Conservation (phyloP, 176 grass and related monocot species). For the Puccinellia tenuiflora region DNA sequence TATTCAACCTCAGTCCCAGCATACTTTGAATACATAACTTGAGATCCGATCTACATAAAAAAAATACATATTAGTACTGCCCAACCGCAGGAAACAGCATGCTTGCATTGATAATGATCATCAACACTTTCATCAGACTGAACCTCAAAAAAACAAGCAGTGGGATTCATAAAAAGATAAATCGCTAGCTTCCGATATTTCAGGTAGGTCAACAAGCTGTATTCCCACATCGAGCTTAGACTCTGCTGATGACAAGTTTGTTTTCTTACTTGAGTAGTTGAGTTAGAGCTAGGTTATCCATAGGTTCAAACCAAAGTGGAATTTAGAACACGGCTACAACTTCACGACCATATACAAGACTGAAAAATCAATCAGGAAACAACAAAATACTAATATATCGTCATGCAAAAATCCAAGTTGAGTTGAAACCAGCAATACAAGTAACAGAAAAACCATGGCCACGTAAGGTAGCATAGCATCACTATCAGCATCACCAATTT, state of each 20-base stretch:
- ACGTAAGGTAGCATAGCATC: too few species aligned
- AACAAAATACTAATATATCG: not conserved
- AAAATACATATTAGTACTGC: not conserved
- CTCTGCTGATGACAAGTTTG: not conserved
- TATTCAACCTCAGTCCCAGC: slow-evolving; percentile 82
- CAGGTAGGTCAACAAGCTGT: not conserved
- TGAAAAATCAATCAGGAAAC: not conserved
- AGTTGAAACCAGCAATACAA: not conserved
- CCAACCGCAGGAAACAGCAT: not conserved
- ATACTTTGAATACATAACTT: slow-evolving; percentile 82
- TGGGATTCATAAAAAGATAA: not conserved
- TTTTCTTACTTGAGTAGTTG: not conserved
- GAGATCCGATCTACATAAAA: slow-evolving; percentile 47
- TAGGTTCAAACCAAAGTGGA: not conserved
- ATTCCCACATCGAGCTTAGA: not conserved
- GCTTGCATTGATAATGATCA: not conserved
- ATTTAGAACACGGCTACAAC: not conserved
- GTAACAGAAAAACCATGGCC: not conserved
- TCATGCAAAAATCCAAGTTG: not conserved
- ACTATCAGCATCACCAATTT: not conserved
- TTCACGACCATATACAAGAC: not conserved
- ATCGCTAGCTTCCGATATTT: not conserved
- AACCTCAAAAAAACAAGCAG: not conserved
- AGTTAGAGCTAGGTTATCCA: not conserved
- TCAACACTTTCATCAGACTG: not conserved